phyloP scores from a whole-genome alignment of 768 basidiomycete genomes.

The Pulveroboletus sp. region DNA sequence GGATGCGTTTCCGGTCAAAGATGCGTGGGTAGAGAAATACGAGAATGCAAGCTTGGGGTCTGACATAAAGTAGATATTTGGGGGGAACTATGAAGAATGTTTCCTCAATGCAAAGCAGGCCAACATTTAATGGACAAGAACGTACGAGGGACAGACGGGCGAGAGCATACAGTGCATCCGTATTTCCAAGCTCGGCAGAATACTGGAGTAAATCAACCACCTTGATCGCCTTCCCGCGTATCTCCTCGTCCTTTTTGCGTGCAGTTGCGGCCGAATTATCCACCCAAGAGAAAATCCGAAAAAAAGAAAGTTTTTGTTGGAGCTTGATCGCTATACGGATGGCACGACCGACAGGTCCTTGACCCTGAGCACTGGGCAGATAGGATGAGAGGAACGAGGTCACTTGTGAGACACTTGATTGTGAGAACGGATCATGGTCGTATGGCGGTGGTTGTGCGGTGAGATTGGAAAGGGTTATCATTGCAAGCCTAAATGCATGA shows the following conservation, averaged over 20 bases:
- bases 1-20: slow-evolving; percentile 72
- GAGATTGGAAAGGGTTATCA: slow-evolving; percentile 60
- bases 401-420: slow-evolving; percentile 36
- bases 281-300: slow-evolving; percentile 39
- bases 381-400: slow-evolving; percentile 58
- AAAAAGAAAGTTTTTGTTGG: slow-evolving; percentile 52
- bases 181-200: slow-evolving; percentile 73
- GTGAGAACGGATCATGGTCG: slow-evolving; percentile 44
- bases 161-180: slow-evolving; percentile 65
- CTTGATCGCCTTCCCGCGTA: slow-evolving; percentile 69
- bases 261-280: slow-evolving; percentile 39
- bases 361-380: slow-evolving; percentile 68
- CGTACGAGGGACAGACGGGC: slow-evolving; percentile 65
- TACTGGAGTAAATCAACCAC: slow-evolving; percentile 77
- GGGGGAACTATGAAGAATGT: slow-evolving; percentile 53
- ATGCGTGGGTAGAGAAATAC: slow-evolving; percentile 60
- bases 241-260: slow-evolving; percentile 61
- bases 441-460: slow-evolving; percentile 56
- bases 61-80: slow-evolving; percentile 56
- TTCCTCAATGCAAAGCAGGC: neutral
- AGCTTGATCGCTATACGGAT: slow-evolving; percentile 66
- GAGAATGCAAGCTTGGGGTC: slow-evolving; percentile 61
- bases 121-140: neutral
- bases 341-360: slow-evolving; percentile 68
- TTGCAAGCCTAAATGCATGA: slow-evolving; percentile 72